A percentile compares a stretch with the other conserved stretches of the same genome.
Evolutionary conservation across 306 rosid species (phyloP).

Genomic region (Castanea crenata): DNA sequence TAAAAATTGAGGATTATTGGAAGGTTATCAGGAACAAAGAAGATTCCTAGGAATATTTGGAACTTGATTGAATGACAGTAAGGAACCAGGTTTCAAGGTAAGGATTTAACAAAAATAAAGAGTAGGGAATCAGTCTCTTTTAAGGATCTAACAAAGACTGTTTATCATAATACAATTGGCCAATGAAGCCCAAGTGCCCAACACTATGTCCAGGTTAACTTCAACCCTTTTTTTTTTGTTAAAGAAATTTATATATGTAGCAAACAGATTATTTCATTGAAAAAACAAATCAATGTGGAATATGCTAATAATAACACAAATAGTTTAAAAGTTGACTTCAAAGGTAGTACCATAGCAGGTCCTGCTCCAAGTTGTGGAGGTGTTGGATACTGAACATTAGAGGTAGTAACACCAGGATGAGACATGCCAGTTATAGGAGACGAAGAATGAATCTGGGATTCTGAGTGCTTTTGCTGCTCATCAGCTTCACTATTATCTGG

Average conservation of each 20-base stretch:
- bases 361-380: conserved; percentile 78
- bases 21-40: conserved; percentile 6
- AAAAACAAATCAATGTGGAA: neutral
- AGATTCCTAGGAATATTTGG: conserved; percentile 17
- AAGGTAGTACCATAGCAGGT: conserved; percentile 65
- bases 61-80: conserved; percentile 1
- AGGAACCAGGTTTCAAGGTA: conserved; percentile 3
- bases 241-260: neutral
- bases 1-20: neutral
- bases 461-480: conserved; percentile 58
- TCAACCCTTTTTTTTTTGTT: neutral
- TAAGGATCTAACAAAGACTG: neutral
- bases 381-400: conserved; percentile 56
- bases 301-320: neutral
- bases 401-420: conserved; percentile 43
- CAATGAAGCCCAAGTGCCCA: neutral
- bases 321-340: conserved; percentile 7
- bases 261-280: neutral
- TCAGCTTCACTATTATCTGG: conserved; percentile 66
- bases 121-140: neutral
- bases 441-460: conserved; percentile 54
- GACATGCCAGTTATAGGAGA: conserved; percentile 54
- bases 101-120: conserved; percentile 3
- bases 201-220: neutral
- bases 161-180: conserved; percentile 2